Base-by-base conservation (phyloP, 768 basidiomycete species). In the Boletus speciosus region DNA sequence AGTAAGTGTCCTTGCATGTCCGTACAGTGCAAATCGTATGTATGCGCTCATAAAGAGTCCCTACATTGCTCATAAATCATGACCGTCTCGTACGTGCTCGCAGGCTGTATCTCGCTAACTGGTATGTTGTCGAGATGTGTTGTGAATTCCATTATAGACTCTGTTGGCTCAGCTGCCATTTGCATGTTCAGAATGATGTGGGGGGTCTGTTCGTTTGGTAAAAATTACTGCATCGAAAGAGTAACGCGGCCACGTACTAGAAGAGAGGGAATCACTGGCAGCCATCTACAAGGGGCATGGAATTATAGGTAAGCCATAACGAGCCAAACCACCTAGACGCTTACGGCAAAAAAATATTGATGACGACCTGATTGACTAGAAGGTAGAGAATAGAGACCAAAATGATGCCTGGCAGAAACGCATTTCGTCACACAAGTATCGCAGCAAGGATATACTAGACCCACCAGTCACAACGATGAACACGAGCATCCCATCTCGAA, bases 171-270 rank as follows among this genome's bases (percentile, higher is more conserved):
- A n/a, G 42, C 45, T 7, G 53, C 51, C 51, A 46, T 56, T 32
- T 52, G 63, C 32, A 63, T 51, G 39, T 64, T 66, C 27, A 64
- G 10, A 36, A 66, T 63, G 1, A 64, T 52, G 29, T 57, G 63
- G n/a, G 64, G 36, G 8, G 63, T 56, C 63, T 64, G 45, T 44
- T 21, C 19, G 10, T 51, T 37, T 6, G 34, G 41, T 21, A 23
- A 12, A 3, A 51, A 29, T 51, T 25, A 37, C 16, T 16, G 2
- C 36, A 16, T 41, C 12, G 2, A 38, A 29, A 29, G 12, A 7
- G 14, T 6, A 52, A 36, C 3, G 16, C 0, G 15, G 7, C 1
- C n/a, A 53, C 63, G 15, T 40, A 64, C 63, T 3, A 65, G 35
- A 31, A 64, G 2, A 9, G 63, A 41, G 12, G 63, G 55, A 4